Evolutionary conservation across 345 rosid species (phyloP), one percentile per base, ranked within the genome.

Genomic region (Crucihimalaya himalaica): DNA sequence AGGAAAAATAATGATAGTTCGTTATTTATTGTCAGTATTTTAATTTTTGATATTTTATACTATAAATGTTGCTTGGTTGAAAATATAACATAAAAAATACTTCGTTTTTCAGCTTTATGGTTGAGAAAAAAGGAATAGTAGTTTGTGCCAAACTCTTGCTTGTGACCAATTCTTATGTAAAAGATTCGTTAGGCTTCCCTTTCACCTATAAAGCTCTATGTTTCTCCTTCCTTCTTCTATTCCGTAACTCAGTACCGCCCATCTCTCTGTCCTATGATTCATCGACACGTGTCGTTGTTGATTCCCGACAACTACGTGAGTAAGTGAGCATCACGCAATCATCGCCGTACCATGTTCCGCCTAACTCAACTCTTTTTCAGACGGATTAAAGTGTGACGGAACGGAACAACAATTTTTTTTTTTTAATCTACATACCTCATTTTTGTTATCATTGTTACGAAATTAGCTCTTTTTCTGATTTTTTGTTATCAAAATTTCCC

Each of bases 301-400:
- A 40, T 72, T 72, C 68, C 62, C 53, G 43, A 72, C 59, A 71
- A 25, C 39, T 59, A 48, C 76, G 61, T 62, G 32, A 62, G 23
- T 72, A 39, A 62, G 76, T 71, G 53, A 71, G 68, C 76, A 61
- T 71, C 62, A 71, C 76, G 76, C 69, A 71, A 71, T 62, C 76
- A 71, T 62, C 62, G 62, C 52, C 61, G 75, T 71, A 71, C 75
- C 16, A 50, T 71, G 42, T 61, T 71, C 75, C 16, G 75, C 68
- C 75, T 71, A 71, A 61, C 42, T 48, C 4, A 32, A 31, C 68
- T 71, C 75, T 50, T 60, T 60, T 61, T 60, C 67, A 47, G 59
- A 58, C 28, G 50, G 59, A 71, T 43, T 3, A 69, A 57, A 56
- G 32, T 57, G 11, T 31, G 31, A 56, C 32, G 64, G 32, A 18